A percentile compares a stretch with the other conserved stretches of the same genome.
Evolutionary conservation across 1,284 basidiomycete species (phyloP).

Genomic region (Marasmius sp.): DNA sequence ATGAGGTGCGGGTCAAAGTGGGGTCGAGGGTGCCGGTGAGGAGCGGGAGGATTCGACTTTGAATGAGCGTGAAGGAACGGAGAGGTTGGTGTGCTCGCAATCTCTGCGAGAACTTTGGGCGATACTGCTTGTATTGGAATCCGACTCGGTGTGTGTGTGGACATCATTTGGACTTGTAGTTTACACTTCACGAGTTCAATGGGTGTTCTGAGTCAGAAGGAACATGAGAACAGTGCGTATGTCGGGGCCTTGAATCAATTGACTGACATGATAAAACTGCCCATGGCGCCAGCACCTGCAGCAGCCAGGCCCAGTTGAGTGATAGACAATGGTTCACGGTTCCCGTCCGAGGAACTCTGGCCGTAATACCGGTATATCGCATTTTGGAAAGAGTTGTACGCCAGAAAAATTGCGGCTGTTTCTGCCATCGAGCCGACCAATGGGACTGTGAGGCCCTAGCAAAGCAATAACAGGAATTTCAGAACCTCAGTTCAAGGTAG

Average conservation of each 20-base stretch:
- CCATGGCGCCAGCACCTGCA: conserved; percentile 78
- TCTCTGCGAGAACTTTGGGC: conserved; percentile 16
- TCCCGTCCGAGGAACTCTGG: conserved; percentile 30
- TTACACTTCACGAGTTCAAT: conserved; percentile 93
- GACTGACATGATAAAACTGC: conserved; percentile 79
- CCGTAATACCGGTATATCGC: conserved; percentile 46
- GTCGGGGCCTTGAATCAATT: background rate
- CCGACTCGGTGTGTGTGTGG: conserved; percentile 14
- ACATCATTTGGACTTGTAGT: conserved; percentile 88
- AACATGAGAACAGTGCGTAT: background rate
- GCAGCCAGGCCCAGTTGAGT: conserved; percentile 74
- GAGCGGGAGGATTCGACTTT: conserved; percentile 16
- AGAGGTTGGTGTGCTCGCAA: conserved; percentile 20
- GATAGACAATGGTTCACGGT: conserved; percentile 46
- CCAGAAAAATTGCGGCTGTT: conserved; percentile 84
- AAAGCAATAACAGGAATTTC: conserved; percentile 6
- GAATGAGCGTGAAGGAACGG: conserved; percentile 8
- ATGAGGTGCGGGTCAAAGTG: background rate
- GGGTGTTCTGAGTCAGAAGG: conserved; percentile 59
- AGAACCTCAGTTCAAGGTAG: conserved; percentile 4
- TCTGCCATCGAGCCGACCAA: conserved; percentile 90
- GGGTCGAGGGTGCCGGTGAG: conserved; percentile 15
- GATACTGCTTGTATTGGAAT: conserved; percentile 19
- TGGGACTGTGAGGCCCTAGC: conserved; percentile 84
- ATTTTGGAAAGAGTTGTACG: conserved; percentile 80